Percentiles rank a stretch among this genome's conserved stretches.
These are phyloP conservation scores for Blastobotrys ciferrii DNA, from an alignment of 1,139 yeast genomes.

Conservation along the genomic window DNA sequence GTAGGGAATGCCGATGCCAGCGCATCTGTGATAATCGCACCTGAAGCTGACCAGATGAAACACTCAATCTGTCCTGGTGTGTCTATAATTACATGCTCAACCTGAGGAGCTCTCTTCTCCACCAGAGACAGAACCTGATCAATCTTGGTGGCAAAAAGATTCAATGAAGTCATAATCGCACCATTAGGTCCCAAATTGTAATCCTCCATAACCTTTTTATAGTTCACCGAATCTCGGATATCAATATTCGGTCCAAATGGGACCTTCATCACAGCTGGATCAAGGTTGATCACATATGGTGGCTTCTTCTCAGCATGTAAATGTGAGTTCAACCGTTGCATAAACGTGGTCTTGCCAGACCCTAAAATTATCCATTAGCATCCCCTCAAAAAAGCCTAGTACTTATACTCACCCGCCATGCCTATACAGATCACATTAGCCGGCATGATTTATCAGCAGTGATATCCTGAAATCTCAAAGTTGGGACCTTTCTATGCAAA, in stretches of 20 bases:
- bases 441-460: constrained; percentile 18
- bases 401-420: constrained; percentile 67
- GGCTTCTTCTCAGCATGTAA: constrained; percentile 65
- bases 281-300: constrained; percentile 87
- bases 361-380: constrained; percentile 25
- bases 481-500: background rate
- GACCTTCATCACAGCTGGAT: constrained; percentile 90
- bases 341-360: constrained; percentile 95
- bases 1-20: constrained; percentile 96
- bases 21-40: constrained; percentile 93
- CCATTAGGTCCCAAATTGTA: constrained; percentile 96
- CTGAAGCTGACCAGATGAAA: constrained; percentile 89
- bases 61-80: constrained; percentile 99
- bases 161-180: constrained; percentile 92
- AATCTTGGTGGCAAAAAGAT: constrained; percentile 88
- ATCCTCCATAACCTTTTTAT: constrained; percentile 91
- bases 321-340: constrained; percentile 92
- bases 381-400: background rate
- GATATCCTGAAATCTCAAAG: too few relatives aligned
- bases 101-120: constrained; percentile 67
- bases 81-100: constrained; percentile 77
- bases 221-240: constrained; percentile 92
- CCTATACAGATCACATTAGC: constrained; percentile 72
- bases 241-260: constrained; percentile 96
- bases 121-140: constrained; percentile 89